Evolutionary conservation across 2,329 filamentous ascomycete genomes (phyloP), one percentile per base, ranked within the genome.

Genomic region (Paramyrothecium sp.): DNA sequence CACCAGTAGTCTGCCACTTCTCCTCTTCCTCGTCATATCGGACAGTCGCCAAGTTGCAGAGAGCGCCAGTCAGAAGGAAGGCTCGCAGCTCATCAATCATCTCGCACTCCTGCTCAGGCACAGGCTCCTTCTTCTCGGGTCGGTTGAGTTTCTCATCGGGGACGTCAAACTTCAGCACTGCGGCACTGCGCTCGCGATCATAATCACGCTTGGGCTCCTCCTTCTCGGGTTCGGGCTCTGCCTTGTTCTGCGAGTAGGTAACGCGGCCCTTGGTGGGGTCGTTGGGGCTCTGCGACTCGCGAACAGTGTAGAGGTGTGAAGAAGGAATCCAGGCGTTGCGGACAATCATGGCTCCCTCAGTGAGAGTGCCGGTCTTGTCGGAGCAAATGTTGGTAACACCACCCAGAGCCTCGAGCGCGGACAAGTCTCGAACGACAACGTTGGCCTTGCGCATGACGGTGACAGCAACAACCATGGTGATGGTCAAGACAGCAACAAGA

Each of bases 351-450:
- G 86, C 86, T 38, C 87, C 85, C 63, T 87, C 83, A 0, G 86
- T 89, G 16, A 89, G 74, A 0, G 88, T 91, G 16, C 88, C 88
- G 0, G 88, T 90, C 73, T 90, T 90, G 73, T 90, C 88, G 22
- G 87, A 89, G 71, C 88, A 90, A 65, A 90, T 89, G 66, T 89
- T 86, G 56, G 87, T 90, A 22, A 90, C 87, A 48, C 85, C 87
- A 13, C 88, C 88, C 2, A 91, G 79, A 13, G 87, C 86, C 65
- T 91, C 88, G 0, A 90, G 79, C 0, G 86, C 85, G 3, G 85
- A 85, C 48, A 90, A 77, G 65, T 89, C 87, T 61, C 85, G 80
- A 26, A 88, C 83, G 54, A 89, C 83, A 47, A 89, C 85, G 60
- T 88, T 83, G 38, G 83, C 78, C 67, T 86, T 84, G 58, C 84